Evolutionary conservation across 1,139 yeast genomes (phyloP).

Genomic region (Yamadazyma sp.): DNA sequence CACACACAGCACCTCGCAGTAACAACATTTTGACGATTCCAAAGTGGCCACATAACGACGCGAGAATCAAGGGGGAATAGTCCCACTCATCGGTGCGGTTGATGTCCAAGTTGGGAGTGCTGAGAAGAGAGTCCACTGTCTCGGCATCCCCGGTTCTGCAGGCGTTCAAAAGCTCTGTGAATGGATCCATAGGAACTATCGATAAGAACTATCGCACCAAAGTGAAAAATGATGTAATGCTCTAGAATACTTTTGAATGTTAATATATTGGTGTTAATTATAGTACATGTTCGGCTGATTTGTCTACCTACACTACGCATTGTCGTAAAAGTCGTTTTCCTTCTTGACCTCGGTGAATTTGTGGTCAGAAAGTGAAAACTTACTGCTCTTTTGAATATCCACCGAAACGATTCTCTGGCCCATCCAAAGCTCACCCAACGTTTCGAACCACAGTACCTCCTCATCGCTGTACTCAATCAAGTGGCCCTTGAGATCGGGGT

Average conservation of each 20-base stretch:
- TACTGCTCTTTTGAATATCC: not conserved
- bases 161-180: conserved; percentile 56
- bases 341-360: conserved; percentile 1
- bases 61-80: conserved; percentile 70
- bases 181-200: conserved; percentile 23
- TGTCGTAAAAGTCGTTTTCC: conserved; percentile 2
- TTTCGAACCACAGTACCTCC: conserved; percentile 21
- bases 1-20: conserved; percentile 69
- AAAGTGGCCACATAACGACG: conserved; percentile 74
- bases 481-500: conserved; percentile 18
- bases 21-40: conserved; percentile 58
- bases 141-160: conserved; percentile 71
- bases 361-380: not conserved
- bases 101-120: conserved; percentile 53
- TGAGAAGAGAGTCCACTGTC: conserved; percentile 55
- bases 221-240: too few species aligned
- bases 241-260: too few species aligned
- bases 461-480: conserved; percentile 22
- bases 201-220: conserved; percentile 1
- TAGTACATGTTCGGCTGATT: not conserved
- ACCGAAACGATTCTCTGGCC: conserved; percentile 1
- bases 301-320: too few species aligned
- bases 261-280: conserved; percentile 1
- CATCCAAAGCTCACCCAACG: conserved; percentile 31
- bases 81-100: conserved; percentile 73